These are phyloP conservation scores for Paraconiothyrium brasiliense DNA, from an alignment of 2,329 filamentous ascomycete genomes.

Conservation along the genomic window DNA sequence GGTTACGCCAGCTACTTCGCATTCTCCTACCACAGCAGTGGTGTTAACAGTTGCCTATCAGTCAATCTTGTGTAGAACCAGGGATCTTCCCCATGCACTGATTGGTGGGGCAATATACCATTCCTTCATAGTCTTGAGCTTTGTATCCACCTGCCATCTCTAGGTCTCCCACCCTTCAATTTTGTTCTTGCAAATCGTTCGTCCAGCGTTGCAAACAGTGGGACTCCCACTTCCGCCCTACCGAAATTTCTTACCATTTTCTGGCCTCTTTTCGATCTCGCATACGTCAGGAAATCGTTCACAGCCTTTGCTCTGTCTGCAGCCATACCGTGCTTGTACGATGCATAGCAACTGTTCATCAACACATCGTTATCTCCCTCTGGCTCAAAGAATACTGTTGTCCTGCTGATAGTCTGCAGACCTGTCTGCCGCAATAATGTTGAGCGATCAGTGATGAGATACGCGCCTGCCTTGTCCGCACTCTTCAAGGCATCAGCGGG, in stretches of 20 bases:
- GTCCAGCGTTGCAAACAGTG: constrained; percentile 6
- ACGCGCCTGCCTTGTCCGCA: constrained; percentile 2
- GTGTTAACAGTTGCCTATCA: no score
- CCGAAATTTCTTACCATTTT: background rate
- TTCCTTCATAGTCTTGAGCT: background rate
- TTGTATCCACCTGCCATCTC: background rate
- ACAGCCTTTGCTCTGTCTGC: background rate
- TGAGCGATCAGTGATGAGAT: constrained; percentile 6
- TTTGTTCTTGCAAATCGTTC: background rate
- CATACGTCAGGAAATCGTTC: background rate
- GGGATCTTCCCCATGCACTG: no score
- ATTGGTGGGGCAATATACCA: no score
- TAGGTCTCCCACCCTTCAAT: background rate
- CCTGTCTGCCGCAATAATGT: constrained; percentile 5
- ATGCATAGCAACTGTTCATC: constrained; percentile 9
- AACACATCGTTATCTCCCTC: background rate
- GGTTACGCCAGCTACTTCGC: no score
- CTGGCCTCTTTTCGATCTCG: background rate
- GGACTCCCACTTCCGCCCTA: background rate
- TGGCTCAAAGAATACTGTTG: constrained; percentile 7
- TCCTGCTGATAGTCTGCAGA: background rate
- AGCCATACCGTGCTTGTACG: background rate
- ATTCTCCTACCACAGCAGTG: no score
- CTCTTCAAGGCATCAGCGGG: background rate
- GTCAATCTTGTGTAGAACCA: no score